Conservation (phyloP, 2,329 filamentous ascomycete species). For the Exophiala viscosa region DNA sequence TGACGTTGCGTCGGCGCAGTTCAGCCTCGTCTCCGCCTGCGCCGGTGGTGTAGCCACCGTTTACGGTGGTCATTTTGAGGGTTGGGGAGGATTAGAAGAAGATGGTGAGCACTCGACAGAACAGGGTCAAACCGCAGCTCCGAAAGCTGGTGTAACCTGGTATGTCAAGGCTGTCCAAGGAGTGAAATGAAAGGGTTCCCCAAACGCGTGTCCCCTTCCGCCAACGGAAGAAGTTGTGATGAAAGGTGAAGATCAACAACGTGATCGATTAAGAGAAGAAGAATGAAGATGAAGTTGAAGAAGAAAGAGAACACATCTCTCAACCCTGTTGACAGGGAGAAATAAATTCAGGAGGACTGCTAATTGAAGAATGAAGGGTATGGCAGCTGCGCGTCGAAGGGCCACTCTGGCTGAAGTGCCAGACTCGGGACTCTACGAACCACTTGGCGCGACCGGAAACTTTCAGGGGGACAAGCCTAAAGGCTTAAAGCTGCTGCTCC, state of each 20-base stretch:
- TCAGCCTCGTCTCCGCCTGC: slow-evolving; percentile 36
- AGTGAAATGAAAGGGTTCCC: not conserved
- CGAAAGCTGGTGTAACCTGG: slow-evolving; percentile 10
- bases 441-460: not conserved
- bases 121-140: slow-evolving; percentile 2
- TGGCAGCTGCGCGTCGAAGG: slow-evolving; percentile 3
- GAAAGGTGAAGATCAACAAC: not conserved
- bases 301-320: slow-evolving; percentile 10
- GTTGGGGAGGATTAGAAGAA: not conserved
- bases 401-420: not conserved
- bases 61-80: slow-evolving; percentile 16
- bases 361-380: not conserved
- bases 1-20: slow-evolving; percentile 42
- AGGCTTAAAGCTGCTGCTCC: not conserved
- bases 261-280: slow-evolving; percentile 4
- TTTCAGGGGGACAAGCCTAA: not conserved
- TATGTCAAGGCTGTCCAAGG: slow-evolving; percentile 5
- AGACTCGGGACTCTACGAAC: too few species aligned
- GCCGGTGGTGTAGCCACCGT: slow-evolving; percentile 20
- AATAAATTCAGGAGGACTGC: slow-evolving; percentile 1
- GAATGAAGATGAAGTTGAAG: slow-evolving; percentile 3
- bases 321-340: slow-evolving; percentile 12
- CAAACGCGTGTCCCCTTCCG: not conserved
- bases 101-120: not conserved
- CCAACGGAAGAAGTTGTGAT: not conserved